Base-by-base conservation (phyloP, 2,329 filamentous ascomycete species). In the Aspergillus transmontanensis region DNA sequence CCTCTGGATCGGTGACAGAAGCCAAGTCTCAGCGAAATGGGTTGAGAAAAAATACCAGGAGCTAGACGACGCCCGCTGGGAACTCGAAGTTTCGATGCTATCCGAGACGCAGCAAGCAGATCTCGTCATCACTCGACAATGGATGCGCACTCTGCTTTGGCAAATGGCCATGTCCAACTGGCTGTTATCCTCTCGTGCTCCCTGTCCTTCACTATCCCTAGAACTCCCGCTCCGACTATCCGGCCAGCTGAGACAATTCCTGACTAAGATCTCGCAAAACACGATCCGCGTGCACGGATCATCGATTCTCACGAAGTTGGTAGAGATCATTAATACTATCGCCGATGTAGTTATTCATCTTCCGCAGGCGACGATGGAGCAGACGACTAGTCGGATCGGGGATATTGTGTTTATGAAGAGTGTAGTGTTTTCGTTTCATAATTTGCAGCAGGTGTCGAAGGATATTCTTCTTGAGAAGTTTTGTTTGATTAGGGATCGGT, bases 311-410 rank as follows among this genome's bases (percentile, higher is more conserved):
- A 82, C 86, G 64, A 88, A 88, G 70, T 76, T 88, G 5, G 86
- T 88, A 60, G 86, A 88, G 68, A 85, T 88, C 64, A 84, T 85
- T 0, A 86, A 85, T 69, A 87, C 85, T 2, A 84, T 87, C 53
- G 84, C 85, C 10, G 85, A 87, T 66, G 85, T 88, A 16, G 74
- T 84, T 2, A 79, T 87, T 26, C 83, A 84, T 51, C 75, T 86
- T 16, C 82, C 83, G 0, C 78, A 80, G 7, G 79, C 78, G 0
- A 79, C 80, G 0, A 72, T 81, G 4, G 78, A 82, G 45, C 83
- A 84, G 34, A 81, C 81, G 2, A 75, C 78, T 6, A 76, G 80
- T 4, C 77, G 83, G 19, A 81, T 86, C 53, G 81, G 85, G 59
- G 85, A 87, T 65, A 85, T 86, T 63, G 69, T 84, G 9, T 85